Conservation (phyloP, 164 flowering plant genomes). For the Paratinospora sagittata region DNA sequence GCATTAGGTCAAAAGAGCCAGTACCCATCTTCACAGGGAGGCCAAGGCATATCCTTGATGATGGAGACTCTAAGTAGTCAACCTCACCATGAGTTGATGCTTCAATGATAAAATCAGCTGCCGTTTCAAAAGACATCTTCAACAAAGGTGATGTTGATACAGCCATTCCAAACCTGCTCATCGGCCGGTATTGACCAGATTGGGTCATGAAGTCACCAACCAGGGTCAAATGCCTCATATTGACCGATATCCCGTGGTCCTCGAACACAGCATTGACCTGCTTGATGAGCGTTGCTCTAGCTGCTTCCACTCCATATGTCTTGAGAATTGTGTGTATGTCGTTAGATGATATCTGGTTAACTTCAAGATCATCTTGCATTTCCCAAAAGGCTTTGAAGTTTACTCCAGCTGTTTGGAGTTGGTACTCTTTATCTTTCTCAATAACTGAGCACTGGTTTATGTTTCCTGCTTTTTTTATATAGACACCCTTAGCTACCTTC, state of each 20-base stretch:
- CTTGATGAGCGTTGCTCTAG: conserved; percentile 65
- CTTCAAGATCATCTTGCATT: conserved; percentile 66
- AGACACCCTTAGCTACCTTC: conserved; percentile 64
- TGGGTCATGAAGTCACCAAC: conserved; percentile 94
- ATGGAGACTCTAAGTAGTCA: conserved; percentile 76
- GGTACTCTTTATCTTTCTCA: background rate
- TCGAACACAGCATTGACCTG: conserved; percentile 61
- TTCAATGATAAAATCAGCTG: conserved; percentile 65
- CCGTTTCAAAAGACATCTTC: conserved; percentile 84
- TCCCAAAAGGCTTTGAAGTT: conserved; percentile 63
- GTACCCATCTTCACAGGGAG: conserved; percentile 85
- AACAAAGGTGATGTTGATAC: conserved; percentile 66
- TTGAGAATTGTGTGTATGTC: conserved; percentile 58
- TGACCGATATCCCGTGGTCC: conserved; percentile 59
- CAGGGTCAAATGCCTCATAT: conserved; percentile 59
- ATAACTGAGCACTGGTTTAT: conserved; percentile 45
- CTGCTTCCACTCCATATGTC: conserved; percentile 93
- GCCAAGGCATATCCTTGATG: conserved; percentile 82
- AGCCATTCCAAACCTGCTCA: conserved; percentile 77
- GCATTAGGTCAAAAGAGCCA: conserved; percentile 78
- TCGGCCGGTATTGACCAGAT: conserved; percentile 63
- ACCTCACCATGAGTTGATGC: conserved; percentile 59
- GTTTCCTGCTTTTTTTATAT: conserved; percentile 51
- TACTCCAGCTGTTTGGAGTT: conserved; percentile 63
- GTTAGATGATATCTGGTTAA: conserved; percentile 54